Evolutionary conservation across 331 rosid species (phyloP).

Genomic region (Saraca asoca): DNA sequence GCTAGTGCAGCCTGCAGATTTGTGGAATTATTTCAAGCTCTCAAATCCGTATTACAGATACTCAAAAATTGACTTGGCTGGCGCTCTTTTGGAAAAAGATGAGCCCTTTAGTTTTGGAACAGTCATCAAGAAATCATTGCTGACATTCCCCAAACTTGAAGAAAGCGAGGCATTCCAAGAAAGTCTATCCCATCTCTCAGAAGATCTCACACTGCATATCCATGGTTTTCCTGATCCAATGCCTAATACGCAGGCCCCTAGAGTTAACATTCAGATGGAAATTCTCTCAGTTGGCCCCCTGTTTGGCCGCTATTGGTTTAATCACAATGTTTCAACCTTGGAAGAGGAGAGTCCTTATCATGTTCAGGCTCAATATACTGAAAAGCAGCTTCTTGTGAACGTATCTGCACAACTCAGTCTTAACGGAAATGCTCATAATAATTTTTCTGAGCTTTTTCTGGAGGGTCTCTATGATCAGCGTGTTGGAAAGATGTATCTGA

Average conservation of each 20-base stretch:
- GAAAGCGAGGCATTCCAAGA: conserved; percentile 55
- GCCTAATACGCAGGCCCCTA: conserved; percentile 40
- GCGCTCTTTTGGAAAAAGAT: conserved; percentile 52
- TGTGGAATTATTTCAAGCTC: conserved; percentile 71
- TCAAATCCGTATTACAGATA: conserved; percentile 67
- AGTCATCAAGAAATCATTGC: conserved; percentile 70
- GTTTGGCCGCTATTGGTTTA: conserved; percentile 62
- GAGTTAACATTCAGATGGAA: conserved; percentile 62
- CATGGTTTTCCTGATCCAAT: conserved; percentile 52
- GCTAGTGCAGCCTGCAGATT: conserved; percentile 59
- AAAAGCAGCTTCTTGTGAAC: conserved; percentile 75
- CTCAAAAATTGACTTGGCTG: conserved; percentile 57
- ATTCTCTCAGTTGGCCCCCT: conserved; percentile 73
- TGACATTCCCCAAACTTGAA: conserved; percentile 81
- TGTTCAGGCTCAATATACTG: conserved; percentile 56
- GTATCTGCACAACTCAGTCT: conserved; percentile 75
- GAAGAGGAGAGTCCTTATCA: conserved; percentile 58
- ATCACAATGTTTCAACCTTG: conserved; percentile 45
- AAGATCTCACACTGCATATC: conserved; percentile 76
- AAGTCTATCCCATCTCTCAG: conserved; percentile 74
- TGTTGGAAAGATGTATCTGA: conserved; percentile 77
- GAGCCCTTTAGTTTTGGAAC: conserved; percentile 71
- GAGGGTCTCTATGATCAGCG: conserved; percentile 88
- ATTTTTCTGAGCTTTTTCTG: conserved; percentile 63
- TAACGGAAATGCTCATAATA: conserved; percentile 50